Percentiles rank a stretch among this genome's conserved stretches.
phyloP scores from a whole-genome alignment of 2,329 filamentous ascomycete species.

The Thermoascus crustaceus region DNA sequence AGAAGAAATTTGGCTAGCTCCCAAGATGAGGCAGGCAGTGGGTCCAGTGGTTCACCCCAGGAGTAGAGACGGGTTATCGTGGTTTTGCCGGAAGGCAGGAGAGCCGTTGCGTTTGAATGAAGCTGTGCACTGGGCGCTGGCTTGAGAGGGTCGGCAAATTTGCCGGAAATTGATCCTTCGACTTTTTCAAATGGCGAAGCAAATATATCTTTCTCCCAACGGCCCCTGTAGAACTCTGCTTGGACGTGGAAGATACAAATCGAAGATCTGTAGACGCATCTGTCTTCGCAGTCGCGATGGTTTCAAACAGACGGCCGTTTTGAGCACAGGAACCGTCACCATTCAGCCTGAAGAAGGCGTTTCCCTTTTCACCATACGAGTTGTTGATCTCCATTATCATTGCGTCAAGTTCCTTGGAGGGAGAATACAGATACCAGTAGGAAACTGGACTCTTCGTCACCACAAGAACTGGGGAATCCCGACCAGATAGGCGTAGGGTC shows the following conservation, averaged over 20 bases:
- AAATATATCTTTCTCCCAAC: constrained; percentile 4
- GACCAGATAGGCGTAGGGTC: constrained; percentile 10
- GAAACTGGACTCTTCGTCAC: constrained; percentile 9
- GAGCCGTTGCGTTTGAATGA: too few relatives aligned
- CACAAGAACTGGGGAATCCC: constrained; percentile 7
- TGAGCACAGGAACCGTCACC: too few relatives aligned
- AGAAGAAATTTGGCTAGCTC: too few relatives aligned
- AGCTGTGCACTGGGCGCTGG: too few relatives aligned
- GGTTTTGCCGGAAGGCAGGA: too few relatives aligned
- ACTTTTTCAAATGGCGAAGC: constrained; percentile 6
- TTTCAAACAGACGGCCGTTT: too few relatives aligned
- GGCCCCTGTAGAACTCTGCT: constrained; percentile 3
- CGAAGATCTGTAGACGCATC: too few relatives aligned
- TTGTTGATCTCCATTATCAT: constrained; percentile 14
- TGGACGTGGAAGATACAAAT: not conserved
- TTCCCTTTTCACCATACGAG: constrained; percentile 9
- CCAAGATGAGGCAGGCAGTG: too few relatives aligned
- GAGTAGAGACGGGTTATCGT: too few relatives aligned
- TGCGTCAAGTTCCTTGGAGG: constrained; percentile 5
- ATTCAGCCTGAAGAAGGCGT: constrained; percentile 7
- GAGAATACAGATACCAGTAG: constrained; percentile 12
- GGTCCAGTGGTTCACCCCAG: too few relatives aligned
- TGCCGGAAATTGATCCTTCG: constrained; percentile 2
- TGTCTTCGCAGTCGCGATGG: too few relatives aligned
- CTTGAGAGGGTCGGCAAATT: constrained; percentile 2